phyloP scores from a whole-genome alignment of 2,329 filamentous ascomycete species.

The Neoarthrinium moseri region DNA sequence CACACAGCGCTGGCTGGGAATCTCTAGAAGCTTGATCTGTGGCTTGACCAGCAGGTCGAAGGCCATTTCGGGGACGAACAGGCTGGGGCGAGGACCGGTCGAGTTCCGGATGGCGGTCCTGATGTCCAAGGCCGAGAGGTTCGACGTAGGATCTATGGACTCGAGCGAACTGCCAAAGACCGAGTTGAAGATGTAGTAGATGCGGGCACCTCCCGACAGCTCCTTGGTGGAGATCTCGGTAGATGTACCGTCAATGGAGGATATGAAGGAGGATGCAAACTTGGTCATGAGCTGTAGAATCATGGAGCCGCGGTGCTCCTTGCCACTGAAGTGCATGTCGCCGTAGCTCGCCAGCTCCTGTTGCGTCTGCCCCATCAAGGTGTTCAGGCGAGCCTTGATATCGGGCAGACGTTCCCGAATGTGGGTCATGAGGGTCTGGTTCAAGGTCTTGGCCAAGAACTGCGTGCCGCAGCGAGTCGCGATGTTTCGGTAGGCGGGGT shows the following conservation, averaged over 20 bases:
- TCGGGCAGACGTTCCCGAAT: slow-evolving; percentile 94
- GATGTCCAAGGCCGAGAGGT: slow-evolving; percentile 92
- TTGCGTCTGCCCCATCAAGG: slow-evolving; percentile 98
- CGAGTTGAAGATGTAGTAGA: slow-evolving; percentile 99
- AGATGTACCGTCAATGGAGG: slow-evolving; percentile 96
- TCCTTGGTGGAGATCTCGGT: slow-evolving; percentile 99
- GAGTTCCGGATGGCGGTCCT: slow-evolving; percentile 97
- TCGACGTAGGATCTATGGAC: slow-evolving; percentile 92
- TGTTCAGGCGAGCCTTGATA: slow-evolving; percentile 97
- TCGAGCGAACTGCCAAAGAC: slow-evolving; percentile 97
- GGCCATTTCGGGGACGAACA: slow-evolving; percentile 96
- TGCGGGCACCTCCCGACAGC: slow-evolving; percentile 88
- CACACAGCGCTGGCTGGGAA: slow-evolving; percentile 93
- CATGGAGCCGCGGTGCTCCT: slow-evolving; percentile 91
- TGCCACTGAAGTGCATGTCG: slow-evolving; percentile 95
- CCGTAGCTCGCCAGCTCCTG: slow-evolving; percentile 98
- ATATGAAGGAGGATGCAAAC: slow-evolving; percentile 96
- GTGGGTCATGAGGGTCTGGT: slow-evolving; percentile 91
- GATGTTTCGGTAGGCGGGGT: slow-evolving; percentile 97
- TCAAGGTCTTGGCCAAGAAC: slow-evolving; percentile 90
- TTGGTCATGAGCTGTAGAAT: slow-evolving; percentile 98
- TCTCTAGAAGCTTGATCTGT: slow-evolving; percentile 94
- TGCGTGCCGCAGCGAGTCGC: slow-evolving; percentile 90
- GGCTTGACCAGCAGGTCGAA: slow-evolving; percentile 98
- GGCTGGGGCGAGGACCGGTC: slow-evolving; percentile 88